Evolutionary conservation across 2,329 filamentous ascomycete species (phyloP), one percentile per base, ranked within the genome.

Genomic region (Claviceps arundinis): DNA sequence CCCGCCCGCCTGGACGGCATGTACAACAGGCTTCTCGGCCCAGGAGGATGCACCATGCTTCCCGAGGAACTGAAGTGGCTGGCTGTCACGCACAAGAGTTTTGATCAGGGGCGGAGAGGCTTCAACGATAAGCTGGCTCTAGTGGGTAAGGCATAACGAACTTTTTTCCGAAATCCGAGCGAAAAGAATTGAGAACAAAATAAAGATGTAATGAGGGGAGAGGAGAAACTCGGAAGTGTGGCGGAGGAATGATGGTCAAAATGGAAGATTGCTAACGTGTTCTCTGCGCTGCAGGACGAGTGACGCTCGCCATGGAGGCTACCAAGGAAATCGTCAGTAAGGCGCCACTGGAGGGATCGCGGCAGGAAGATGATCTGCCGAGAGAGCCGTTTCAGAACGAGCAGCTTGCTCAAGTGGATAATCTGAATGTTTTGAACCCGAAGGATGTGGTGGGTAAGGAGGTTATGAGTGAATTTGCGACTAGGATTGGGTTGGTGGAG

Each of bases 31-130:
- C 78, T 97, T 59, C 71, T 97, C 52, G 91, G 90, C 5, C 74
- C 73, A 47, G 81, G 78, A 46, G 87, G 87, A 53, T 80, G 86
- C 59, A 79, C 77, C 60, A 67, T 93, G 65, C 74, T 98, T 53
- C 83, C 85, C 2, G 90, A 96, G 16, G 91, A 98, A 71, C 76
- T 93, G 56, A 97, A 96, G 72, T 98, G 93, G 93, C 73, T 97
- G 62, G 90, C 90, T 34, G 81, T 98, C 52, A 98, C 93, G 58
- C 93, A 97, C 69, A 97, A 97, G 79, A 96, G 89, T 70, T 97
- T 95, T 64, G 91, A 98, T 65, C 89, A 97, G 64, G 93, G 90
- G 50, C 77, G 89, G 63, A 84, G 90, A 74, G 91, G 91, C 1
- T 95, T 91, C 72, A 98, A 98, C 67, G 91, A 96, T 63, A 81